Conservation (phyloP, 768 basidiomycete genomes). For the Suillus americanus region DNA sequence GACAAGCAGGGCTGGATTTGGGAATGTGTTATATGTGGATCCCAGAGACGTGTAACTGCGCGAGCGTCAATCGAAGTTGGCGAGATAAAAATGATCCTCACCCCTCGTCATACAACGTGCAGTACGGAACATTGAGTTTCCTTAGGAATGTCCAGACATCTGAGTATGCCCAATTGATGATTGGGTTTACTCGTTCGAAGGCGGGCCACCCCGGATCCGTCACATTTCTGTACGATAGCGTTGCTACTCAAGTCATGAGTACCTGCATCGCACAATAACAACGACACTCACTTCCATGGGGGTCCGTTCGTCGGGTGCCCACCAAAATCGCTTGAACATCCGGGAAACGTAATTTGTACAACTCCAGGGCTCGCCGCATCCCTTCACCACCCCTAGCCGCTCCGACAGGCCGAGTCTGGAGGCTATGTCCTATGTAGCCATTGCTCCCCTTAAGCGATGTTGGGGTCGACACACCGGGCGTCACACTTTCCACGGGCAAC, state of each 20-base stretch:
- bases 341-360: conserved; percentile 67
- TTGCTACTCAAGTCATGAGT: conserved; percentile 43
- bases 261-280: not conserved
- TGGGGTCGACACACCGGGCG: conserved; percentile 32
- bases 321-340: conserved; percentile 80
- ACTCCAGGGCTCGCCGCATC: conserved; percentile 77
- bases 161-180: conserved; percentile 91
- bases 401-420: conserved; percentile 41
- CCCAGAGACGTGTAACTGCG: conserved; percentile 95
- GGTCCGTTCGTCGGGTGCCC: conserved; percentile 87
- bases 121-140: conserved; percentile 78
- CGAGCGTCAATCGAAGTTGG: conserved; percentile 1
- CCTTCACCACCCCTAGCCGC: conserved; percentile 60
- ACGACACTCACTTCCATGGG: conserved; percentile 78
- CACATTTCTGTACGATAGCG: conserved; percentile 67
- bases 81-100: conserved; percentile 34
- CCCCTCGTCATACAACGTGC: conserved; percentile 89
- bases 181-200: conserved; percentile 90
- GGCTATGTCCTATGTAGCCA: conserved; percentile 5
- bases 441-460: conserved; percentile 11
- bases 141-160: conserved; percentile 90
- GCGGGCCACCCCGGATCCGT: conserved; percentile 90
- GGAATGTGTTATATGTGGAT: conserved; percentile 92
- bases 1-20: conserved; percentile 76
- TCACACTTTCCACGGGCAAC: conserved; percentile 48